Percentiles rank a stretch among this genome's conserved stretches.
Conservation (phyloP, 345 rosid genomes). For the Bruguiera gymnorhiza region DNA sequence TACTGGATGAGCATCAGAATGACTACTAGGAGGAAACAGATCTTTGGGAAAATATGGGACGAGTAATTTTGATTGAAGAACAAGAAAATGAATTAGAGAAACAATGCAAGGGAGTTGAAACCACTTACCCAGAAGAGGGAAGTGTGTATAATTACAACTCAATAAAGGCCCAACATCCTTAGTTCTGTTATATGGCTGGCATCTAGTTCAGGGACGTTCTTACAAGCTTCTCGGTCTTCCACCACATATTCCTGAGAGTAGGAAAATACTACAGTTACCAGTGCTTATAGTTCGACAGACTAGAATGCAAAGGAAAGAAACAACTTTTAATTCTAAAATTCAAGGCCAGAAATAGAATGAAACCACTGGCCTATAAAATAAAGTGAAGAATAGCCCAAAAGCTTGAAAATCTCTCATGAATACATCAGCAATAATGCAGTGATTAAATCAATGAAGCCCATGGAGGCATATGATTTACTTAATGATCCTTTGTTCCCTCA, state of each 20-base stretch:
- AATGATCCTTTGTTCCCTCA: too few species aligned
- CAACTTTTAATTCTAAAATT: neutral
- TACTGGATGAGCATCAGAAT: too few species aligned
- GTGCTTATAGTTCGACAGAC: neutral
- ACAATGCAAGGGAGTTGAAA: constrained; percentile 1
- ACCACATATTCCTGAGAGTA: constrained; percentile 81
- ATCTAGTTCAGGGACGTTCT: constrained; percentile 79
- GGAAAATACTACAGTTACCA: neutral
- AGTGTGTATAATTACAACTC: constrained; percentile 22
- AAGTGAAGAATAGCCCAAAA: neutral
- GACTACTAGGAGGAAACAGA: too few species aligned
- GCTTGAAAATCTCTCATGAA: too few species aligned
- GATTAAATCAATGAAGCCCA: too few species aligned
- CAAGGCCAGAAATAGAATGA: neutral
- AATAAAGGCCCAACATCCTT: constrained; percentile 84
- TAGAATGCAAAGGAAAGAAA: neutral
- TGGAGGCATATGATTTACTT: too few species aligned
- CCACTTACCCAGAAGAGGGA: constrained; percentile 27
- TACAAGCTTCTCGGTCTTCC: constrained; percentile 73
- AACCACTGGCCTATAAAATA: constrained; percentile 1
- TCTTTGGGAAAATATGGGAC: neutral
- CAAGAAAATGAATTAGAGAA: neutral
- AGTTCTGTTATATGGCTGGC: constrained; percentile 82
- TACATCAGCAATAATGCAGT: too few species aligned
- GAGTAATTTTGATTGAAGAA: neutral